phyloP scores from a whole-genome alignment of 2,329 filamentous ascomycete genomes.

The Microcera coccophila region DNA sequence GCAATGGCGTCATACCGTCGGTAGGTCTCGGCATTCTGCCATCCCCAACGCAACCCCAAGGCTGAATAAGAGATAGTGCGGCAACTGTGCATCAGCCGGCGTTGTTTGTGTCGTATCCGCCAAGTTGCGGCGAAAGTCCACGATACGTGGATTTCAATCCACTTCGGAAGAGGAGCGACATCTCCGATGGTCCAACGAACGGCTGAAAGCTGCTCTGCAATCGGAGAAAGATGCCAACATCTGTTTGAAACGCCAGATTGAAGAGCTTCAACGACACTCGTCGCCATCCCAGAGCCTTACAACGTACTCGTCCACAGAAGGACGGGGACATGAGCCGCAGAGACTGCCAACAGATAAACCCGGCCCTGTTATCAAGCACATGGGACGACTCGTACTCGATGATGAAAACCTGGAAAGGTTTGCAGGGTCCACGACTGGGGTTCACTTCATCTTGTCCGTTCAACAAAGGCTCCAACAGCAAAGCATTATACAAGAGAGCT shows the following conservation, averaged over 20 bases:
- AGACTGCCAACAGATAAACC: neutral
- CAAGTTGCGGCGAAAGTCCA: constrained; percentile 10
- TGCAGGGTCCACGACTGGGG: constrained; percentile 24
- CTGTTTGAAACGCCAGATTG: neutral
- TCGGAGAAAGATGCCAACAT: neutral
- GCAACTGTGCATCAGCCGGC: constrained; percentile 3
- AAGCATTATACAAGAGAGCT: constrained; percentile 19
- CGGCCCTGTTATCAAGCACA: constrained; percentile 22
- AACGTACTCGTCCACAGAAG: neutral
- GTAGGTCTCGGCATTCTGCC: constrained; percentile 13
- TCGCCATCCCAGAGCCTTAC: neutral
- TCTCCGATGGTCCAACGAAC: neutral
- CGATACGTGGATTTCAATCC: neutral
- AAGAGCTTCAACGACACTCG: neutral
- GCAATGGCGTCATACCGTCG: neutral
- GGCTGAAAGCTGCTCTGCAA: neutral
- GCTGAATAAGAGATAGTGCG: too few species aligned
- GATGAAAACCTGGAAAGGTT: constrained; percentile 23
- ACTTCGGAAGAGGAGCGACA: neutral
- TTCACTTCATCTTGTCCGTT: constrained; percentile 26
- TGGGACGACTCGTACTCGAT: constrained; percentile 23
- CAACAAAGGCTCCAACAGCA: constrained; percentile 25
- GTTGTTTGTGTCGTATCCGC: constrained; percentile 8
- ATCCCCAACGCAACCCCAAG: constrained; percentile 23
- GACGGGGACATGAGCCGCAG: neutral